Base-by-base conservation (phyloP, 192 early-diverging fungal genomes). In the Globomyces pollinis-pini region DNA sequence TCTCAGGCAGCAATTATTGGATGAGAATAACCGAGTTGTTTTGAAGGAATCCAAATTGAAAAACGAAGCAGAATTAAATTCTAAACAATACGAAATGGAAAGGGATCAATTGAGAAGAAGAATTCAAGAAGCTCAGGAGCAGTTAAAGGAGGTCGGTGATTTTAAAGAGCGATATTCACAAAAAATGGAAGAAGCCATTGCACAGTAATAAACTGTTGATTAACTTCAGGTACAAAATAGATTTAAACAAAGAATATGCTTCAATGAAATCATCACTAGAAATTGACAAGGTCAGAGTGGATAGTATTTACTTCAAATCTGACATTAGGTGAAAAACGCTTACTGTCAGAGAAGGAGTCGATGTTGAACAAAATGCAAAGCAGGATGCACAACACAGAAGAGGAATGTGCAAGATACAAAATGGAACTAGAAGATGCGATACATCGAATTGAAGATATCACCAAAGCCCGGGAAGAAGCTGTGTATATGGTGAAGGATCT, bases 141-240 rank as follows among this genome's bases (percentile, higher is more conserved):
- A 78, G 23, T 18, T 76, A 21, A 42, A 43, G 3, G 58, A 66
- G 3, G 44, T 74, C 13, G 15, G 62, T 12, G 59, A 31, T 4
- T 64, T 71, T 42, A 77, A 74, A 45, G 74, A 74, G 9, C 33
- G 58, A 32, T 79, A 77, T 41, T 49, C 64, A 9, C 44, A 65
- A 26, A 66, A 70, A 53, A 64, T 71, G 43, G 66, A 78, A 50
- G 76, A 73, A 36, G 29, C 67, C 5, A 70, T 78, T 61, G 43
- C 74, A 11, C 55, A 71, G 60, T n/a, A n/a, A n/a, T n/a, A n/a
- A n/a, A n/a, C n/a, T n/a, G n/a, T n/a, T n/a, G n/a, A n/a, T n/a
- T n/a, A n/a, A n/a, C n/a, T n/a, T n/a, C n/a, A n/a, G n/a, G n/a
- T 78, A 77, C 39, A 77, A 77, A 42, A 69, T 77, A 29, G 64